Percentiles rank a stretch among this genome's conserved stretches.
Conservation (phyloP, 1,284 basidiomycete genomes). For the Heliocybe sulcata region DNA sequence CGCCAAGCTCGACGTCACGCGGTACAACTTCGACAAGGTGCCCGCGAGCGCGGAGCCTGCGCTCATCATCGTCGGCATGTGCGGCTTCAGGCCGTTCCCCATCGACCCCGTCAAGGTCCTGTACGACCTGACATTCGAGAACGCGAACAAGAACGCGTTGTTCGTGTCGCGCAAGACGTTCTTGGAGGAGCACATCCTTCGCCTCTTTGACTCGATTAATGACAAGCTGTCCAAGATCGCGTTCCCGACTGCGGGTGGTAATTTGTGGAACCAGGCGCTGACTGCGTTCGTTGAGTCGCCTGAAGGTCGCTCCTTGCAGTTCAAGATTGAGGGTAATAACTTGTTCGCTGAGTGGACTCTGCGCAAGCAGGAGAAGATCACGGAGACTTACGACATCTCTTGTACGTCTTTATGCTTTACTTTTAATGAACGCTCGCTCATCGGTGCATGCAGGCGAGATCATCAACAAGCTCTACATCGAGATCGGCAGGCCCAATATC, state of each 20-base stretch:
- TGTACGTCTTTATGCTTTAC: neutral
- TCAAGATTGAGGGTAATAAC: neutral
- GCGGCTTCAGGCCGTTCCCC: neutral
- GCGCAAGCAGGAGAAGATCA: neutral
- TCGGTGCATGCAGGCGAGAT: neutral
- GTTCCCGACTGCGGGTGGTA: neutral
- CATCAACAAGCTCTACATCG: neutral
- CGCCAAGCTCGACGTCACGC: neutral
- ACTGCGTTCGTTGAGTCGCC: neutral
- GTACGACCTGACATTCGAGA: neutral
- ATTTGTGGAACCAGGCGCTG: neutral
- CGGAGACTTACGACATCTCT: neutral
- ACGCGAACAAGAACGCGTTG: neutral
- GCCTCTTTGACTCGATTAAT: neutral
- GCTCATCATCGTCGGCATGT: neutral
- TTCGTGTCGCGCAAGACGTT: neutral
- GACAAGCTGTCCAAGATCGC: neutral
- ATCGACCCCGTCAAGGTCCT: neutral
- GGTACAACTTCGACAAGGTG: neutral
- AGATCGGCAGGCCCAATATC: neutral
- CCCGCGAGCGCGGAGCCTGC: neutral
- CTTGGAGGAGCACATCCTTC: neutral
- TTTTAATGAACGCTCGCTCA: neutral
- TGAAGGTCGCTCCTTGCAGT: neutral
- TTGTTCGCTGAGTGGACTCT: neutral